These are phyloP conservation scores for Coriaria nepalensis DNA, from an alignment of 306 rosid genomes.

Conservation along the genomic window DNA sequence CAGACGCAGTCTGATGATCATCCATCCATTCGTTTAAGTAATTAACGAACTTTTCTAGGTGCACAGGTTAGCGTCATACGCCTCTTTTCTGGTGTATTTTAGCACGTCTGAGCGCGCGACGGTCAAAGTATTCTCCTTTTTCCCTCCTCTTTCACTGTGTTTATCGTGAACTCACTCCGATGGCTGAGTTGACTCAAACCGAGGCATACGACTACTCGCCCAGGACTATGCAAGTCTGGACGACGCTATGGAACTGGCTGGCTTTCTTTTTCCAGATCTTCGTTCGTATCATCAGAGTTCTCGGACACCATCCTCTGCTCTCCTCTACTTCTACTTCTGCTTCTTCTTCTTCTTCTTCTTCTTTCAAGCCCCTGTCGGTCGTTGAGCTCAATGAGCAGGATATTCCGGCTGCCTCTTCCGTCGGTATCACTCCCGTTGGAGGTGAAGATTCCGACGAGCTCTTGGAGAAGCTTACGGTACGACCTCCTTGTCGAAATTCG, in stretches of 20 bases:
- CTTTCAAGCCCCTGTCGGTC: conserved; percentile 71
- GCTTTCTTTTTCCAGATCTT: conserved; percentile 88
- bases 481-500: background rate
- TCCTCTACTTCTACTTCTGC: conserved; percentile 52
- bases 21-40: background rate
- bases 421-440: conserved; percentile 35
- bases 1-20: background rate
- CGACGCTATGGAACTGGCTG: conserved; percentile 65
- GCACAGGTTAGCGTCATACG: background rate
- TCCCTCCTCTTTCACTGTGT: background rate
- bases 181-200: conserved; percentile 91
- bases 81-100: no score
- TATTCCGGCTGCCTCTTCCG: conserved; percentile 29
- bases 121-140: background rate
- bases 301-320: conserved; percentile 68
- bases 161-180: conserved; percentile 5
- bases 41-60: background rate
- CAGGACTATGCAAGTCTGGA: conserved; percentile 61
- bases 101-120: no score
- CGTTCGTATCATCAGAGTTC: conserved; percentile 59
- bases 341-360: conserved; percentile 30
- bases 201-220: conserved; percentile 52
- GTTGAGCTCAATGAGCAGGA: conserved; percentile 52
- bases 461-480: conserved; percentile 54
- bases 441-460: conserved; percentile 18